phyloP scores from a whole-genome alignment of 2,329 filamentous ascomycete species.

The Calonectria ilicicola region DNA sequence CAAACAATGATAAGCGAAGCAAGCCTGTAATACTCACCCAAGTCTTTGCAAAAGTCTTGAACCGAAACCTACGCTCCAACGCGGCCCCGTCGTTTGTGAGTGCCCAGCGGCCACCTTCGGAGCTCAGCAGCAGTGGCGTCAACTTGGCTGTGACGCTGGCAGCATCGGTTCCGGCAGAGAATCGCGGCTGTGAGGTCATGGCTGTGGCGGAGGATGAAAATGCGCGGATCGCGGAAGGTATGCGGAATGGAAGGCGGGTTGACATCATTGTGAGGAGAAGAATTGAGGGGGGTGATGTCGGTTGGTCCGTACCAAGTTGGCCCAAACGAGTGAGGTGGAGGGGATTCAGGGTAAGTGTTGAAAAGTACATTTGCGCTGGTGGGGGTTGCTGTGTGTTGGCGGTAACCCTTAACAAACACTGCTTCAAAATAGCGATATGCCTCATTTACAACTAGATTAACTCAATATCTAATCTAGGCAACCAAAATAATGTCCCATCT shows the following conservation, averaged over 20 bases:
- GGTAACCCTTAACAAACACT: background rate
- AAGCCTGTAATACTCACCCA: slow-evolving; percentile 72
- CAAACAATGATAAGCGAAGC: too few relatives aligned
- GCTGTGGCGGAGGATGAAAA: slow-evolving; percentile 33
- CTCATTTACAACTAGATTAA: background rate
- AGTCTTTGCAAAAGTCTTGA: slow-evolving; percentile 74
- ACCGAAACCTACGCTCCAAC: slow-evolving; percentile 70
- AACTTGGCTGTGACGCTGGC: slow-evolving; percentile 49
- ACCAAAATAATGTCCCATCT: background rate
- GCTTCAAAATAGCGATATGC: background rate
- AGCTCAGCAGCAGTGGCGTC: slow-evolving; percentile 56
- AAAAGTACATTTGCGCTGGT: background rate
- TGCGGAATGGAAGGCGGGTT: slow-evolving; percentile 11
- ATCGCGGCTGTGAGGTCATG: slow-evolving; percentile 49
- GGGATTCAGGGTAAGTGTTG: slow-evolving; percentile 10
- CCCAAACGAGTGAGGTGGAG: slow-evolving; percentile 17
- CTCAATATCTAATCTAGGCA: too few relatives aligned
- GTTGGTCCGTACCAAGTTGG: slow-evolving; percentile 6
- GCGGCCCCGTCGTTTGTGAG: slow-evolving; percentile 64
- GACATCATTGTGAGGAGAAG: slow-evolving; percentile 28
- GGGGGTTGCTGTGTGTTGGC: background rate
- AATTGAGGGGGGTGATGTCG: background rate
- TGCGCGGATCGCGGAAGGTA: slow-evolving; percentile 22
- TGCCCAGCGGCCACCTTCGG: slow-evolving; percentile 60
- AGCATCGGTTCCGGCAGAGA: slow-evolving; percentile 61